Conservation (phyloP, 2,329 filamentous ascomycete species). For the Diaporthe ampelina region DNA sequence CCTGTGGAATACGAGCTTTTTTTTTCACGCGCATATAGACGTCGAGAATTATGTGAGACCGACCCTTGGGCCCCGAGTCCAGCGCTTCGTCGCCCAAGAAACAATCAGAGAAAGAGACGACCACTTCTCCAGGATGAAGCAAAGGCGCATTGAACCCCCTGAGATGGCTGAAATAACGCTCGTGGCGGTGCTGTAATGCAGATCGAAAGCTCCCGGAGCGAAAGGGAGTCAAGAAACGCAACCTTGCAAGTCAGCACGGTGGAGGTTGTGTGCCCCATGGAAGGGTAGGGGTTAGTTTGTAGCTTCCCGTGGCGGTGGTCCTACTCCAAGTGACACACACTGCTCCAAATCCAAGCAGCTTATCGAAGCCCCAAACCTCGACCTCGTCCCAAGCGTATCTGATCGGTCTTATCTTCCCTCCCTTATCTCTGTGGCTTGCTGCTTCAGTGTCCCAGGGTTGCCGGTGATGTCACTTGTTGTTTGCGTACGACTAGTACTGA, state of each 20-base stretch:
- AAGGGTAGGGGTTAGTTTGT: background rate
- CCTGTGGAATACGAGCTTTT: slow-evolving; percentile 5
- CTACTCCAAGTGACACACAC: background rate
- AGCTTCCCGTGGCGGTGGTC: background rate
- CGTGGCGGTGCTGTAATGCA: slow-evolving; percentile 26
- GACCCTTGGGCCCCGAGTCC: background rate
- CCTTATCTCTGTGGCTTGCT: slow-evolving; percentile 30
- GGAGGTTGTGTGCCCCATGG: background rate
- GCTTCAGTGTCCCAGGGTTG: slow-evolving; percentile 15
- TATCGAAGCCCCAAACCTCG: background rate
- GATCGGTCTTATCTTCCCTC: slow-evolving; percentile 15
- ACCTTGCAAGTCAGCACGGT: background rate
- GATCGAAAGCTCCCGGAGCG: background rate
- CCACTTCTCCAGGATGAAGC: background rate
- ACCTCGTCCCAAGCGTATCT: background rate
- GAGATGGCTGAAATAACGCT: slow-evolving; percentile 8
- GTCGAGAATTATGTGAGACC: background rate
- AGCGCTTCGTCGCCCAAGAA: background rate
- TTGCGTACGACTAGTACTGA: background rate
- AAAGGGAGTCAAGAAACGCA: background rate
- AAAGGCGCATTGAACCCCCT: slow-evolving; percentile 20
- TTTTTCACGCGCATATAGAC: background rate
- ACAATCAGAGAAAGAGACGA: slow-evolving; percentile 6
- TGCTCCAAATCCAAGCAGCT: background rate
- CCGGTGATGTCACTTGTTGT: slow-evolving; percentile 23